These are phyloP conservation scores for Escovopsis weberi DNA, from an alignment of 2,329 filamentous ascomycete species.

Conservation along the genomic window DNA sequence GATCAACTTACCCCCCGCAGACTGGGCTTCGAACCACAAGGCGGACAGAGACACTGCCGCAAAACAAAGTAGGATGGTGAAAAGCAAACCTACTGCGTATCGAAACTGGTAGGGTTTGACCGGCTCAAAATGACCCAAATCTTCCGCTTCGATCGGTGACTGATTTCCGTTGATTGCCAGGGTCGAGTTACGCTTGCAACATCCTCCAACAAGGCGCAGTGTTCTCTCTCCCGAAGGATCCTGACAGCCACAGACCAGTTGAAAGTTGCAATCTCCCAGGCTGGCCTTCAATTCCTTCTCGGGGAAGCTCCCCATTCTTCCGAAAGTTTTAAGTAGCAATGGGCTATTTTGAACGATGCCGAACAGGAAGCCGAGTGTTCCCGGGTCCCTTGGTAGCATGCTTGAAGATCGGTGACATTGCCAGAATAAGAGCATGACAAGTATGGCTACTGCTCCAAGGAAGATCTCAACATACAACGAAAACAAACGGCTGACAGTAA, in stretches of 20 bases:
- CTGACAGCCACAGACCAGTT: conserved; percentile 1
- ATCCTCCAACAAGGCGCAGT: no score
- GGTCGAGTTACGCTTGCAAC: no score
- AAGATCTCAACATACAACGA: conserved; percentile 17
- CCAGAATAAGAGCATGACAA: conserved; percentile 9
- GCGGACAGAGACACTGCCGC: no score
- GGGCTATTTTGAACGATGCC: conserved; percentile 10
- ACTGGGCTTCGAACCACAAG: no score
- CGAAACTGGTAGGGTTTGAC: no score
- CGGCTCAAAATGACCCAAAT: no score
- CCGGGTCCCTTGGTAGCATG: conserved; percentile 13
- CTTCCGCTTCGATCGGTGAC: no score
- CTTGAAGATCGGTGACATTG: conserved; percentile 2
- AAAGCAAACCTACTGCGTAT: no score
- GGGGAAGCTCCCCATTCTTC: conserved; percentile 3
- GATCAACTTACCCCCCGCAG: no score
- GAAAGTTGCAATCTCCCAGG: conserved; percentile 7
- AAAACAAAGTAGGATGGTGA: no score
- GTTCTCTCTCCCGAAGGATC: background rate
- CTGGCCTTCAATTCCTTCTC: conserved; percentile 3
- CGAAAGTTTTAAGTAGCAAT: conserved; percentile 1
- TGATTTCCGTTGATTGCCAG: no score
- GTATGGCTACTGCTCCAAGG: conserved; percentile 9
- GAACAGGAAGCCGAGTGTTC: conserved; percentile 10
- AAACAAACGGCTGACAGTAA: conserved; percentile 19